Conservation (phyloP, 2,329 filamentous ascomycete genomes). For the Periconia sp. region DNA sequence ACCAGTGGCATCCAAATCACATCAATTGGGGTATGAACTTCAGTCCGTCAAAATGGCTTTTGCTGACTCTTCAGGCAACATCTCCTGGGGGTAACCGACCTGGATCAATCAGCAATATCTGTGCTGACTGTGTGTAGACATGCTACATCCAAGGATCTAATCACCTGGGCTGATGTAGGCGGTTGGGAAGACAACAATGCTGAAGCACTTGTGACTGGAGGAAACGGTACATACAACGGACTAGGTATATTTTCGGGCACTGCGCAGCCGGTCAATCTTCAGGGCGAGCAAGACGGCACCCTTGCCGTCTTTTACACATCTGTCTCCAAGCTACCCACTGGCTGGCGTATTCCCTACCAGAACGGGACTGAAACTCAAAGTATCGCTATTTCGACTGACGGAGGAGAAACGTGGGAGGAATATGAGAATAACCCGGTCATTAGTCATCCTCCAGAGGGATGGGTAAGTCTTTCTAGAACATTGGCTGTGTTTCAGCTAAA, state of each 20-base stretch:
- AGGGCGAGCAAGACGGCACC: slow-evolving; percentile 54
- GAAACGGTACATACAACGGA: slow-evolving; percentile 54
- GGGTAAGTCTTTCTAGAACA: too few relatives aligned
- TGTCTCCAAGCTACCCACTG: slow-evolving; percentile 53
- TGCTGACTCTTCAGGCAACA: slow-evolving; percentile 41
- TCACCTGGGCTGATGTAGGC: slow-evolving; percentile 53
- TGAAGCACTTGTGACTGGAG: slow-evolving; percentile 47
- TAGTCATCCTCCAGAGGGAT: slow-evolving; percentile 47
- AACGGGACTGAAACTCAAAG: slow-evolving; percentile 55
- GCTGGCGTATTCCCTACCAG: slow-evolving; percentile 52
- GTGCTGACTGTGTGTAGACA: slow-evolving; percentile 53
- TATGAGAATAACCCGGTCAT: slow-evolving; percentile 56
- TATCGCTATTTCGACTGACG: slow-evolving; percentile 53
- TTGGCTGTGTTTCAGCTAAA: too few relatives aligned
- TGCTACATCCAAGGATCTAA: slow-evolving; percentile 57
- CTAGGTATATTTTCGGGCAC: slow-evolving; percentile 62
- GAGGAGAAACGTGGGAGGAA: slow-evolving; percentile 55
- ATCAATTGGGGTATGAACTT: slow-evolving; percentile 50
- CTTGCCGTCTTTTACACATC: slow-evolving; percentile 57
- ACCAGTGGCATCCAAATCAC: slow-evolving; percentile 58
- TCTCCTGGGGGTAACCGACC: slow-evolving; percentile 40
- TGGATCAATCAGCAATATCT: slow-evolving; percentile 21
- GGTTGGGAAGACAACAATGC: slow-evolving; percentile 55
- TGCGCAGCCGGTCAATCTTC: slow-evolving; percentile 55
- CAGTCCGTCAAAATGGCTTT: neutral